Conservation (phyloP, 129 eudicot species). For the Pittosporum tobira region DNA sequence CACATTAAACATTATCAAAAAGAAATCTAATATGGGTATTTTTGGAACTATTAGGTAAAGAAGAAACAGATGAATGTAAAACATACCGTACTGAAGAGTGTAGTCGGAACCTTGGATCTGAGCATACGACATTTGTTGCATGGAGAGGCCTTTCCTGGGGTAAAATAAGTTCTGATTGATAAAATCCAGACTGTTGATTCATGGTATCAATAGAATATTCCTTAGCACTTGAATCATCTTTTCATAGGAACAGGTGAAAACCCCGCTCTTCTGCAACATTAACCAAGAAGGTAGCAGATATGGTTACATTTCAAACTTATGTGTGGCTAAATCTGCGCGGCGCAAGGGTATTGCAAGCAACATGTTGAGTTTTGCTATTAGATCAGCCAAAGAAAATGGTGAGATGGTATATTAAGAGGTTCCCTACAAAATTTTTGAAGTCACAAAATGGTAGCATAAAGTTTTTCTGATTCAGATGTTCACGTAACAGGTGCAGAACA, state of each 20-base stretch:
- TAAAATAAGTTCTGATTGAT: constrained; percentile 20
- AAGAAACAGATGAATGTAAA: constrained; percentile 37
- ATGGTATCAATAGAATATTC: background rate
- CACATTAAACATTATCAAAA: background rate
- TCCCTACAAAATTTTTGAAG: background rate
- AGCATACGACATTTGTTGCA: constrained; percentile 60
- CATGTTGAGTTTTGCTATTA: constrained; percentile 60
- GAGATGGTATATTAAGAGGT: background rate
- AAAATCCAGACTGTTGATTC: constrained; percentile 9
- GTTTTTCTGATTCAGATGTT: background rate
- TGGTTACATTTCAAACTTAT: constrained; percentile 69
- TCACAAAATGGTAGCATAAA: background rate
- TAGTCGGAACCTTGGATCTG: constrained; percentile 81
- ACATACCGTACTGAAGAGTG: constrained; percentile 52
- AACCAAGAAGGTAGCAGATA: constrained; percentile 38
- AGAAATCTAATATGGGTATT: background rate
- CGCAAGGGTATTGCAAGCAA: constrained; percentile 79
- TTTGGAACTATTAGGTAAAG: constrained; percentile 37
- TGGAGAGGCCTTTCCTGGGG: constrained; percentile 84
- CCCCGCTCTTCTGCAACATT: constrained; percentile 37
- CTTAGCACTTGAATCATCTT: background rate
- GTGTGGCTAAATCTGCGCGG: constrained; percentile 76
- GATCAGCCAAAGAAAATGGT: constrained; percentile 57
- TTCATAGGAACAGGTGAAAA: constrained; percentile 51
- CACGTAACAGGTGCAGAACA: constrained; percentile 50